A percentile compares a stretch with the other conserved stretches of the same genome.
Evolutionary conservation across 179 eudicot genomes (phyloP).

Genomic region (Actinidia arguta): DNA sequence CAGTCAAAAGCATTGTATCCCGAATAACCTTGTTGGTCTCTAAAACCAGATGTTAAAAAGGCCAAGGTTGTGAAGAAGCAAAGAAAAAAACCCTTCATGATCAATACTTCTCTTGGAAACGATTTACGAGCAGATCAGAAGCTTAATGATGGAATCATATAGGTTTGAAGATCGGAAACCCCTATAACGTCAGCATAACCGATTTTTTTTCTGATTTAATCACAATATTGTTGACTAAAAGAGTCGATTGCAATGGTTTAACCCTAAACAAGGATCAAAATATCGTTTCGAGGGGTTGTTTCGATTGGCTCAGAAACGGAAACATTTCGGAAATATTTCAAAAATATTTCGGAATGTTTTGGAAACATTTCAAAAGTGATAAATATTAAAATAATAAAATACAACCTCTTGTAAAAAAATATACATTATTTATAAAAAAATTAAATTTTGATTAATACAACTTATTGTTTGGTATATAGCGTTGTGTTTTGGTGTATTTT

Average conservation of each 20-base stretch:
- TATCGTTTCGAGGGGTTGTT: no score
- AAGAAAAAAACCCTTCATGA: conserved; percentile 23
- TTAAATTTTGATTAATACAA: no score
- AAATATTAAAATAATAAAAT: no score
- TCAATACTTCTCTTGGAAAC: conserved; percentile 12
- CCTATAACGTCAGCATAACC: not conserved
- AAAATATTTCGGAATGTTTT: no score
- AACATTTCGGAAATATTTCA: no score
- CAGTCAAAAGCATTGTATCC: conserved; percentile 35
- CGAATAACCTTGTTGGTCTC: conserved; percentile 45
- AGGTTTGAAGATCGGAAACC: not conserved
- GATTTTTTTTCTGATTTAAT: not conserved
- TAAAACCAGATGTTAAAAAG: conserved; percentile 2
- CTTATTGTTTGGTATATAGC: no score
- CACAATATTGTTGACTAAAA: not conserved
- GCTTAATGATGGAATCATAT: not conserved
- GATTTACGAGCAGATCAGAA: not conserved
- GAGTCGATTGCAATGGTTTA: not conserved
- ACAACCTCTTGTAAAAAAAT: no score
- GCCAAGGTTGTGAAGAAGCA: conserved; percentile 19
- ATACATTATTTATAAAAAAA: no score
- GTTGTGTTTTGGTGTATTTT: no score
- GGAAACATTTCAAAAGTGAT: no score
- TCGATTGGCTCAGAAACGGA: no score
- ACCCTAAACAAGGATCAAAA: not conserved